Base-by-base conservation (phyloP, 768 basidiomycete species). In the Asterophora parasitica region DNA sequence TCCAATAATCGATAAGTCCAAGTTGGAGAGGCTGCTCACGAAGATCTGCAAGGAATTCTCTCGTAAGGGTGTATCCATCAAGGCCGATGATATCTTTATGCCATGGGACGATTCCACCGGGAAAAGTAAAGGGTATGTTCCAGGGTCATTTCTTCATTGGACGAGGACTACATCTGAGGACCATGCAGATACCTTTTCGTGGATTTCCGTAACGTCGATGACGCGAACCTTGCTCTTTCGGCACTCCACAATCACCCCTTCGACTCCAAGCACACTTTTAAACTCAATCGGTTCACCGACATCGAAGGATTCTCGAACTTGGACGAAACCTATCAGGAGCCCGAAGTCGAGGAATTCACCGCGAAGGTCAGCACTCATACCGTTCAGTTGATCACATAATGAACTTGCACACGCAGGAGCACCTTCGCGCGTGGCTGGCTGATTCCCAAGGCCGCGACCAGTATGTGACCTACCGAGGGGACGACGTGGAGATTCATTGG, bases 361-460 rank as follows among this genome's bases (percentile, higher is more conserved):
- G 75, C 90, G 31, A 83, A 85, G 69, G 92, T 92, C 53, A 27
- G 71, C 51, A 4, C 31, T 1, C 45, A 42, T n/a, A 23, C 20
- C 12, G 40, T 26, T 17, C 2, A 31, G 33, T 11, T n/a, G 19
- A 5, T 4, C 1, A 4, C 11, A 16, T 19, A 41, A 17, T 35
- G 44, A 16, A 51, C 32, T 43, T 42, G 26, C 27, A 50, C 48
- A 48, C 49, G 15, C 55, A 97, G 92, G 96, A 97, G 64, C 94
- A 99, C 70, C 78, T 97, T 52, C 82, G 91, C 39, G 88, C 90
- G 44, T 99, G 95, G 94, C 78, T 98, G 44, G 90, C 83, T 19
- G 96, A 99, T 68, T 74, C 82, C 17, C 83, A 85, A 65, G 92
- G 93, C 30, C 86, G 95, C 51, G 96, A 99, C 65, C 96, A 99